A percentile compares a stretch with the other conserved stretches of the same genome.
phyloP scores from a whole-genome alignment of 257 asterid genomes.

The Solanum bukasovii region DNA sequence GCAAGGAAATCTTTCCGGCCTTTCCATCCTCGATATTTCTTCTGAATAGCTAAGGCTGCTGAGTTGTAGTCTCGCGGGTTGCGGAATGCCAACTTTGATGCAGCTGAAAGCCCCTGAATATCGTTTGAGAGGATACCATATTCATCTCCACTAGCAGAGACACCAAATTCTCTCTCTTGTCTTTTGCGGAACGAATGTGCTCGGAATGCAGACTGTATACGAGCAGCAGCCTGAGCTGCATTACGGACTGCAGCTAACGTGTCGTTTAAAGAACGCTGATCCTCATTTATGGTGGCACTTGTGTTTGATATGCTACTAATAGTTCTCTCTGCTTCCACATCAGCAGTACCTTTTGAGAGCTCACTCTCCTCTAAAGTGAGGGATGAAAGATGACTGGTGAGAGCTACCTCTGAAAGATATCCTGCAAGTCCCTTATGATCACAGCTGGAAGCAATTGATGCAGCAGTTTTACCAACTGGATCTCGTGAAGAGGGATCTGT shows the following conservation, averaged over 20 bases:
- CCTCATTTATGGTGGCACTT: conserved; percentile 33
- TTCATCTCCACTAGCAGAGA: conserved; percentile 37
- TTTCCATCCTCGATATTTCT: conserved; percentile 86
- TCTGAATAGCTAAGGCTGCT: conserved; percentile 91
- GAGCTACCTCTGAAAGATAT: conserved; percentile 80
- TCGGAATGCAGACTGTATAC: conserved; percentile 93
- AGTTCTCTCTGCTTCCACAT: conserved; percentile 76
- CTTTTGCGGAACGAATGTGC: conserved; percentile 87
- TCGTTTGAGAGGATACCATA: conserved; percentile 31
- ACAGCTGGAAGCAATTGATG: conserved; percentile 55
- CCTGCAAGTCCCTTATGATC: conserved; percentile 96
- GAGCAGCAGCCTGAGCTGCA: conserved; percentile 93
- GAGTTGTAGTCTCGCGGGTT: conserved; percentile 46
- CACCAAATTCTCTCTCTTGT: conserved; percentile 39
- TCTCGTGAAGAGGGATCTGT: conserved; percentile 80
- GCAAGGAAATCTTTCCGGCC: conserved; percentile 79
- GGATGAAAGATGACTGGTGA: conserved; percentile 83
- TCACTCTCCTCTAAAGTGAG: conserved; percentile 64
- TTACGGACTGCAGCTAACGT: conserved; percentile 77
- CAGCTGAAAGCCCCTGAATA: conserved; percentile 51
- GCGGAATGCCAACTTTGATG: conserved; percentile 52
- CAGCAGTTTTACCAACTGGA: conserved; percentile 76
- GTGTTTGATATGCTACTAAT: conserved; percentile 33
- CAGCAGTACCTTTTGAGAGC: conserved; percentile 68
- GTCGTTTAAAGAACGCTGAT: conserved; percentile 56